phyloP scores from a whole-genome alignment of 148 eudicot genomes.

The Arctostaphylos glauca region DNA sequence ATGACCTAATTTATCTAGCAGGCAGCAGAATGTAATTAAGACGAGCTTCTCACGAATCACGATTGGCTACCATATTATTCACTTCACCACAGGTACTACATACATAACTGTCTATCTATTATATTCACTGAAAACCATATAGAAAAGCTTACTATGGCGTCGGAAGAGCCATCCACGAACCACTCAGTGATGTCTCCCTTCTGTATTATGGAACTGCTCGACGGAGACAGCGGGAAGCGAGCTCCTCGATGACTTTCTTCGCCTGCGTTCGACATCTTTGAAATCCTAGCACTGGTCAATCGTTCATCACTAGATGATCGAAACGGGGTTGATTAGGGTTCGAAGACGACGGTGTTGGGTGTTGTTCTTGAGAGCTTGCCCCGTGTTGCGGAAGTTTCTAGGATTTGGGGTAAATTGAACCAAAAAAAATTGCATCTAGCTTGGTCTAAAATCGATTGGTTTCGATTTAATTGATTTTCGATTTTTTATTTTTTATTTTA shows the following conservation, averaged over 20 bases:
- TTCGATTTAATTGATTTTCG: no score
- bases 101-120: not conserved
- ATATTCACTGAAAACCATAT: not conserved
- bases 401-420: not conserved
- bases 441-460: no score
- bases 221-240: slow-evolving; percentile 38
- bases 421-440: no score
- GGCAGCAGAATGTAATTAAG: not conserved
- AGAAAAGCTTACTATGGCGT: slow-evolving; percentile 59
- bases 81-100: not conserved
- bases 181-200: slow-evolving; percentile 84
- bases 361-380: not conserved
- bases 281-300: slow-evolving; percentile 26
- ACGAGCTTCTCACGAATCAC: not conserved
- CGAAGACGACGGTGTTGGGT: not conserved
- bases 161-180: slow-evolving; percentile 78
- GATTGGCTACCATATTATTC: not conserved
- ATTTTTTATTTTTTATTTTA: no score
- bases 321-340: not conserved
- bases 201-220: slow-evolving; percentile 50
- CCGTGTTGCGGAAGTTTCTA: not conserved
- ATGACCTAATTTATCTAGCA: not conserved
- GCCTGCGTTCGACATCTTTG: slow-evolving; percentile 47
- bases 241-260: slow-evolving; percentile 11
- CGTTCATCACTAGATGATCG: slow-evolving; percentile 17